A percentile compares a stretch with the other conserved stretches of the same genome.
phyloP scores from a whole-genome alignment of 2,329 filamentous ascomycete species.

The Colletotrichum nymphaeae region DNA sequence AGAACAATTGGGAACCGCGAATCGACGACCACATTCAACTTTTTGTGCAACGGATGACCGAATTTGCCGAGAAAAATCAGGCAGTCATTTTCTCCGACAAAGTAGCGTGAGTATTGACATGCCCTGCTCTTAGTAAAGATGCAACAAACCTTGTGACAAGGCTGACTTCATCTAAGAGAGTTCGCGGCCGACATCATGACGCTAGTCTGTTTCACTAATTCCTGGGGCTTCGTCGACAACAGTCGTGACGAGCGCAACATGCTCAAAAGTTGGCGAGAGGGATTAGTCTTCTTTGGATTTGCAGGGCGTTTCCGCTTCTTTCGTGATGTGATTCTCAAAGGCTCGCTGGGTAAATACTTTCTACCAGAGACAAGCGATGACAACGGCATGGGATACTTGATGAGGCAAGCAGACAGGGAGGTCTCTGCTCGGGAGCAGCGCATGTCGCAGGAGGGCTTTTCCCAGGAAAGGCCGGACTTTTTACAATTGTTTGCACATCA shows the following conservation, averaged over 20 bases:
- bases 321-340: background rate
- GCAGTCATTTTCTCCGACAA: constrained; percentile 19
- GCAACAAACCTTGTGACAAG: no score
- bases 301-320: constrained; percentile 15
- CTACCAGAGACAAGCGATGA: constrained; percentile 17
- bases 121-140: no score
- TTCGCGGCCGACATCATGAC: constrained; percentile 31
- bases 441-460: constrained; percentile 1
- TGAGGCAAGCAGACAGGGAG: constrained; percentile 19
- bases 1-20: constrained; percentile 24
- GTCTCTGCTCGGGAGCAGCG: constrained; percentile 10
- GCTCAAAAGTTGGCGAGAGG: constrained; percentile 19
- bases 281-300: constrained; percentile 14
- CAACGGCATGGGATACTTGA: constrained; percentile 23
- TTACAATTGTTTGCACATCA: constrained; percentile 9
- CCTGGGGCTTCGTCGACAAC: constrained; percentile 25
- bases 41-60: constrained; percentile 12
- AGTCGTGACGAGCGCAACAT: constrained; percentile 23
- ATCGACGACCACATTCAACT: constrained; percentile 19
- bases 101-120: background rate
- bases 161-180: background rate
- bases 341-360: background rate
- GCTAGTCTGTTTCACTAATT: constrained; percentile 18
- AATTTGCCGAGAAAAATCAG: constrained; percentile 6
- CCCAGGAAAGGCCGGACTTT: constrained; percentile 15